These are phyloP conservation scores for Jatropha curcas DNA, from an alignment of 345 rosid species.

Conservation along the genomic window DNA sequence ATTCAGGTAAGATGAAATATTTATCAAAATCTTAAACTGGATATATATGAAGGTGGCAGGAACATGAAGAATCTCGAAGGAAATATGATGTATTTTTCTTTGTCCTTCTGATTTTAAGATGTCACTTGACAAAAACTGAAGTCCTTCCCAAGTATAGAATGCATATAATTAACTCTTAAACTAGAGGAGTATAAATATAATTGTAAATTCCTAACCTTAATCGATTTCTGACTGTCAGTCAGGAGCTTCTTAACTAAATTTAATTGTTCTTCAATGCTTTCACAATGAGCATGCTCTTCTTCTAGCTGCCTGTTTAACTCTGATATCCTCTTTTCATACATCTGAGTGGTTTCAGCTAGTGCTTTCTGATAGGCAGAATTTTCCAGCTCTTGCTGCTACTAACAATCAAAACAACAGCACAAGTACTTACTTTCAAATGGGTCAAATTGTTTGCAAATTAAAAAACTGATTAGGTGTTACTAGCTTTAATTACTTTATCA, in stretches of 20 bases:
- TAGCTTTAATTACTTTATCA: not conserved
- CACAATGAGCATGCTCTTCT: constrained; percentile 43
- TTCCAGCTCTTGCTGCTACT: constrained; percentile 68
- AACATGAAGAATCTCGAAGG: constrained; percentile 7
- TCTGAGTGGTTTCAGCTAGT: constrained; percentile 77
- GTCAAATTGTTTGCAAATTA: not conserved
- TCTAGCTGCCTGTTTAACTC: constrained; percentile 60
- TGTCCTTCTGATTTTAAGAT: not conserved
- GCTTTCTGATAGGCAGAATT: constrained; percentile 66
- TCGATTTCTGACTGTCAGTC: constrained; percentile 50
- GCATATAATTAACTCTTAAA: not conserved
- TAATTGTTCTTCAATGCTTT: constrained; percentile 51
- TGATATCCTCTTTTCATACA: constrained; percentile 74
- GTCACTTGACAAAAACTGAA: not conserved
- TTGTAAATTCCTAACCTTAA: constrained; percentile 50
- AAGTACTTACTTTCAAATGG: constrained; percentile 3
- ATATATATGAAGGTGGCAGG: not conserved
- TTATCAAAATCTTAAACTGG: not conserved
- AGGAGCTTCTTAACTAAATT: constrained; percentile 45
- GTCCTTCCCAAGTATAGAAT: not conserved
- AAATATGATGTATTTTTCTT: not conserved
- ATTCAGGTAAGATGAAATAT: not conserved
- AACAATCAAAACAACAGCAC: constrained; percentile 41
- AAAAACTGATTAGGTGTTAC: not conserved
- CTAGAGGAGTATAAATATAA: not conserved